Base-by-base conservation (phyloP, 768 basidiomycete species). In the Lentinula sp. region DNA sequence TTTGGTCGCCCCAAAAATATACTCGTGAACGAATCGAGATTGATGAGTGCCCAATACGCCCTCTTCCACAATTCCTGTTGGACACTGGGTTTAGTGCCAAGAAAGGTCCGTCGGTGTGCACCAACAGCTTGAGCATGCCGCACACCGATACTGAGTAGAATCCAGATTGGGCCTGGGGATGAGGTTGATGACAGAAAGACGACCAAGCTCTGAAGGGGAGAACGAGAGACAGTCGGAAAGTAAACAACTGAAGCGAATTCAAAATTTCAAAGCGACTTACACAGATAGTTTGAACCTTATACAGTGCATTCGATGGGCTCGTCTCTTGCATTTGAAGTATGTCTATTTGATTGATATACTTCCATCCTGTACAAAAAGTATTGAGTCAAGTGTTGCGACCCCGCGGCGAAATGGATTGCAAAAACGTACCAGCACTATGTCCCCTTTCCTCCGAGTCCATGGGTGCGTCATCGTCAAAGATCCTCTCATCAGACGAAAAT, bases 51-150 rank as follows among this genome's bases (percentile, higher is more conserved):
- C 85, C 85, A 87, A 65, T 86, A 86, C 10, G 81, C 83, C 20
- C 86, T 81, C 68, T 88, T 90, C 84, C 88, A 90, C 18, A 88
- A 76, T 69, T 93, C 90, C 57, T 86, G 79, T 64, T 91, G 87
- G 6, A 76, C 72, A 16, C 74, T 79, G 8, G 76, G 77, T 7
- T 69, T 68, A 61, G 20, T 68, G 56, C 62, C 71, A 28, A 68
- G 62, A 6, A 68, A 63, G 55, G 72, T 73, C 32, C 80, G 72
- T 55, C 76, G 69, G 69, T 93, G 92, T 1, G 84, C 87, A 32
- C 92, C 85, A 42, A 90, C 82, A 63, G 93, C 90, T 68, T 91
- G 86, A 1, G 85, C 84, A 50, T 86, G 75, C 3, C 90, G 85
- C 32, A 93, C 72, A n/a, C 85, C 88, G 45, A 87, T 73, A 0